A percentile compares a stretch with the other conserved stretches of the same genome.
Evolutionary conservation across 139 green algal species (phyloP).

Genomic region (Chlamydomonas sphaeroides): DNA sequence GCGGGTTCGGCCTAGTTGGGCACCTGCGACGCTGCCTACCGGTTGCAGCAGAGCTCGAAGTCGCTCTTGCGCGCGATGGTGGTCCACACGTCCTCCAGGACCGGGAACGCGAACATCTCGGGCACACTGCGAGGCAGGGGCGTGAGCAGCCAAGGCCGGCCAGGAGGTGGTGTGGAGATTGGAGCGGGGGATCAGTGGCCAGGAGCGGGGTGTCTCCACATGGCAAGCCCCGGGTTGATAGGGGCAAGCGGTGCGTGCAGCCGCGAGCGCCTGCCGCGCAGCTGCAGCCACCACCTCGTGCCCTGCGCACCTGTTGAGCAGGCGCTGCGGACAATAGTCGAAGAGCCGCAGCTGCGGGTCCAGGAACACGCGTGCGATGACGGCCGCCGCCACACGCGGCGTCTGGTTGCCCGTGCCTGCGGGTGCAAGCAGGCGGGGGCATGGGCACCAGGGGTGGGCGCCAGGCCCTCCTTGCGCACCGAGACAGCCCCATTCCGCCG

Average conservation of each 20-base stretch:
- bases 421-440: background rate
- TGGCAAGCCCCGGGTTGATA: too few relatives aligned
- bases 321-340: conserved; percentile 68
- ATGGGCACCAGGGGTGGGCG: too few relatives aligned
- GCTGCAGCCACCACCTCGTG: too few relatives aligned
- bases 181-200: too few relatives aligned
- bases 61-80: conserved; percentile 47
- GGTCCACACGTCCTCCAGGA: conserved; percentile 59
- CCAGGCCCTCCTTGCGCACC: too few relatives aligned
- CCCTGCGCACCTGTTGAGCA: conserved; percentile 59
- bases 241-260: too few relatives aligned
- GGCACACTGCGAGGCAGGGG: conserved; percentile 20
- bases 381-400: conserved; percentile 62
- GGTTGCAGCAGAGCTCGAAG: conserved; percentile 46
- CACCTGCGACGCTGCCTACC: too few relatives aligned
- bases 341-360: conserved; percentile 77
- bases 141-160: background rate
- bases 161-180: background rate
- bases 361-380: conserved; percentile 78
- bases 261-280: too few relatives aligned
- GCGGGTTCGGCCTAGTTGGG: too few relatives aligned
- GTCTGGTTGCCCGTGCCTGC: conserved; percentile 75
- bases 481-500: too few relatives aligned
- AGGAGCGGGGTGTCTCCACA: too few relatives aligned
- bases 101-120: conserved; percentile 82